Evolutionary conservation across 176 grass and related monocot species (phyloP).

Genomic region (Aegilops longissima): DNA sequence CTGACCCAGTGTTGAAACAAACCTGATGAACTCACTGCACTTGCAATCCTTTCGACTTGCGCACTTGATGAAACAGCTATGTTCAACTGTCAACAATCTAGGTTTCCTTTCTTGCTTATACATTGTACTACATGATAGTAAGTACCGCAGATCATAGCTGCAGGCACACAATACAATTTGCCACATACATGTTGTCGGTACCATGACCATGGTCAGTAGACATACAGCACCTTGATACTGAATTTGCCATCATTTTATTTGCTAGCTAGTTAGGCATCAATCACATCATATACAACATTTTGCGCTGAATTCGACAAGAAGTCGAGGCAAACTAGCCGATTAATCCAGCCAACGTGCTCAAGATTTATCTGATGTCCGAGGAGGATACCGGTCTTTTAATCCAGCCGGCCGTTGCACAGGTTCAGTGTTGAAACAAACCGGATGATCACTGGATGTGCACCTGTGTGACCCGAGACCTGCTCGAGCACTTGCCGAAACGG

Average conservation of each 20-base stretch:
- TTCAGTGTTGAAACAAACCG: neutral
- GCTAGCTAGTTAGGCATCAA: neutral
- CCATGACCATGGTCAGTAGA: too few species aligned
- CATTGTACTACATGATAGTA: neutral
- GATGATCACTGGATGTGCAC: neutral
- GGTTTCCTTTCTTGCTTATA: neutral
- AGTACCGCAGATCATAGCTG: neutral
- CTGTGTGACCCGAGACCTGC: neutral
- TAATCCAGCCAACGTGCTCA: neutral
- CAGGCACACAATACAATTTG: neutral
- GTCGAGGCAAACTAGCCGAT: neutral
- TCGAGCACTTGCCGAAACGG: neutral
- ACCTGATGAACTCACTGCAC: too few species aligned
- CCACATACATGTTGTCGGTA: neutral
- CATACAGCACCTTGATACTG: neutral
- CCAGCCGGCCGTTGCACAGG: neutral
- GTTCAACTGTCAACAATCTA: too few species aligned
- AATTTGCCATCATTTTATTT: neutral
- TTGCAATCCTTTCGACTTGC: too few species aligned
- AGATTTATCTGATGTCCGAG: constrained; percentile 13
- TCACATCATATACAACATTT: constrained; percentile 22
- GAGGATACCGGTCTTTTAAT: neutral
- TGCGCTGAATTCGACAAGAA: neutral
- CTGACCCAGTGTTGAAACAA: too few species aligned
- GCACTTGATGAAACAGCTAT: too few species aligned